A percentile compares a stretch with the other conserved stretches of the same genome.
Conservation (phyloP, 257 asterid genomes). For the Coffea eugenioides region DNA sequence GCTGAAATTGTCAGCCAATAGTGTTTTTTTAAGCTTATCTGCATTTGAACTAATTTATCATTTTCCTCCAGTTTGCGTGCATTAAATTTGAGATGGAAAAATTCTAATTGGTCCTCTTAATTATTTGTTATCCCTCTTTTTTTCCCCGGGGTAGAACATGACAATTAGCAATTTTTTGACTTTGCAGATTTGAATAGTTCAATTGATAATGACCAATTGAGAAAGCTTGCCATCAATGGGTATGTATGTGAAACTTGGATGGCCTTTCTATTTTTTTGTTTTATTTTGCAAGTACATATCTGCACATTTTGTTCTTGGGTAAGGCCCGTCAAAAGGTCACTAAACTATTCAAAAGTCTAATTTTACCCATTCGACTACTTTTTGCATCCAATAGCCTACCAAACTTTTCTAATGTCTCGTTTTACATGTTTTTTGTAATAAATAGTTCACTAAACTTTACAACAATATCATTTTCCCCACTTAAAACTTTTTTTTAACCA, state of each 20-base stretch:
- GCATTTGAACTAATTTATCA: neutral
- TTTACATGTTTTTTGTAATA: too few relatives aligned
- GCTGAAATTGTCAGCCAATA: neutral
- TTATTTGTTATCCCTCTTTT: neutral
- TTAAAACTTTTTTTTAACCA: too few relatives aligned
- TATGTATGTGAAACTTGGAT: conserved; percentile 35
- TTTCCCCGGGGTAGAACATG: neutral
- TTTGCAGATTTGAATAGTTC: conserved; percentile 56
- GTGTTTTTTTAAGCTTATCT: neutral
- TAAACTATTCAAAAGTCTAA: too few relatives aligned
- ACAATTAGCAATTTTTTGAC: conserved; percentile 22
- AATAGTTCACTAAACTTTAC: too few relatives aligned
- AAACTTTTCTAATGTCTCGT: too few relatives aligned
- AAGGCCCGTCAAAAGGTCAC: too few relatives aligned
- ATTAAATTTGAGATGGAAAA: neutral
- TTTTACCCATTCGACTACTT: too few relatives aligned
- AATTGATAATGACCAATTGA: conserved; percentile 45
- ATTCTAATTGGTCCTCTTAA: neutral
- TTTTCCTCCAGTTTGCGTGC: neutral
- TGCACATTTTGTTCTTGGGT: neutral
- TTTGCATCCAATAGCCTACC: too few relatives aligned
- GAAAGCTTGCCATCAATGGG: conserved; percentile 49
- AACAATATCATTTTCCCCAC: too few relatives aligned
- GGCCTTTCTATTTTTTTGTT: conserved; percentile 12
- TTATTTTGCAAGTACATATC: conserved; percentile 6